phyloP scores from a whole-genome alignment of 2,329 filamentous ascomycete species.

The Cyclaneusma minus region DNA sequence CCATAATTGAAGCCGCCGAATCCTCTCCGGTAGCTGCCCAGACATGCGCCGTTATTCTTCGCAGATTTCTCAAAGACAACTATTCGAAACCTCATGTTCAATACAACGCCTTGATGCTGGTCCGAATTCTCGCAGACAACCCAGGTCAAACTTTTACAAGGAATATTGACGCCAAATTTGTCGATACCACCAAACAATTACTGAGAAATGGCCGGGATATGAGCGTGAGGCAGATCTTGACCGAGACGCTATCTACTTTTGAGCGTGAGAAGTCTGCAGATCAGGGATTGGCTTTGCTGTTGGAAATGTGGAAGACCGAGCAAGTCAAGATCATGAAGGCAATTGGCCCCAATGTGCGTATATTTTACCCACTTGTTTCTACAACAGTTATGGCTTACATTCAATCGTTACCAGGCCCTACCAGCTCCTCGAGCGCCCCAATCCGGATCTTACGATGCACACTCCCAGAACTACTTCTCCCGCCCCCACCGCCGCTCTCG shows the following conservation, averaged over 20 bases:
- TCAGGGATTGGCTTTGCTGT: slow-evolving; percentile 52
- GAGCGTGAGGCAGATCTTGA: slow-evolving; percentile 69
- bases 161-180: slow-evolving; percentile 76
- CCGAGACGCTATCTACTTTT: slow-evolving; percentile 73
- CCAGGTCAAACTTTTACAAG: slow-evolving; percentile 83
- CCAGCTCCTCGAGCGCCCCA: slow-evolving; percentile 24
- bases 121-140: slow-evolving; percentile 84
- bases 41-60: slow-evolving; percentile 65
- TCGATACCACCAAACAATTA: slow-evolving; percentile 58
- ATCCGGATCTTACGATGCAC: slow-evolving; percentile 25
- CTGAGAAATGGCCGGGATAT: slow-evolving; percentile 56
- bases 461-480: slow-evolving; percentile 41
- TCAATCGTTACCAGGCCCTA: slow-evolving; percentile 5
- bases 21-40: slow-evolving; percentile 76
- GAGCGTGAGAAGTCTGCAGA: slow-evolving; percentile 55
- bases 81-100: slow-evolving; percentile 53
- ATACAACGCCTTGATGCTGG: slow-evolving; percentile 93
- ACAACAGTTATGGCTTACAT: slow-evolving; percentile 5
- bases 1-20: slow-evolving; percentile 89
- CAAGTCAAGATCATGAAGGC: slow-evolving; percentile 46
- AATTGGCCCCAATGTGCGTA: slow-evolving; percentile 14
- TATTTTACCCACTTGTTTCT: slow-evolving; percentile 7
- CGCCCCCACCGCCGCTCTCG: slow-evolving; percentile 31
- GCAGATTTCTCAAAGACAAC: slow-evolving; percentile 69
- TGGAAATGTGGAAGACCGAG: slow-evolving; percentile 82